A percentile compares a stretch with the other conserved stretches of the same genome.
Evolutionary conservation across 805 yeast genomes (phyloP).

Genomic region (Komagataella pastoris): DNA sequence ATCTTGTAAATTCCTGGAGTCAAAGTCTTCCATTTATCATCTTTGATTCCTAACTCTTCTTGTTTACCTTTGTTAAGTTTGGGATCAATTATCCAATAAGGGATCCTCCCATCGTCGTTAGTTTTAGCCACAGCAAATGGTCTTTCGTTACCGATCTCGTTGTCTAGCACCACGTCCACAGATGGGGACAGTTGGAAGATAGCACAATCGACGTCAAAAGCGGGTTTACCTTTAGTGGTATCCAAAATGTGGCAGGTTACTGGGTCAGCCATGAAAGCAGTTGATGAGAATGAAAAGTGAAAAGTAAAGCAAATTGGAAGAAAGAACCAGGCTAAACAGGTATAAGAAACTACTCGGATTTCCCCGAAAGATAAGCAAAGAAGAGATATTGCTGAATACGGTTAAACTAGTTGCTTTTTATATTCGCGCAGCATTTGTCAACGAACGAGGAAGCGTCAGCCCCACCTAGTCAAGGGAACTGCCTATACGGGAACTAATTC

Average conservation of each 20-base stretch:
- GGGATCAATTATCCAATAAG: constrained; percentile 47
- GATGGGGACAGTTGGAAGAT: constrained; percentile 26
- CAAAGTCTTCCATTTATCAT: constrained; percentile 27
- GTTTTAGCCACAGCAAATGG: constrained; percentile 64
- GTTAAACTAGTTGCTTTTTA: background rate
- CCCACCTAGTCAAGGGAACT: background rate
- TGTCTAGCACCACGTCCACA: constrained; percentile 1
- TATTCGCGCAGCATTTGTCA: background rate
- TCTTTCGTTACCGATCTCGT: constrained; percentile 2
- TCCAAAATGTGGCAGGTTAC: constrained; percentile 86
- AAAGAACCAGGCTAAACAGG: background rate
- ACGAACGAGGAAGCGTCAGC: background rate
- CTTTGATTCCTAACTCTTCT: constrained; percentile 15
- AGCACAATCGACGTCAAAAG: constrained; percentile 58
- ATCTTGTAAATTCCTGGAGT: constrained; percentile 61
- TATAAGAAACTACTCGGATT: background rate
- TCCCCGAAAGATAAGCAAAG: background rate
- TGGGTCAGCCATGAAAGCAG: constrained; percentile 20
- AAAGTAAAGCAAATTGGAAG: background rate
- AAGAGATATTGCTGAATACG: background rate
- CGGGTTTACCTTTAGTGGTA: constrained; percentile 77
- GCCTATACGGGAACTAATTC: background rate
- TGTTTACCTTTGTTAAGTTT: constrained; percentile 9
- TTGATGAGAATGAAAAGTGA: background rate
- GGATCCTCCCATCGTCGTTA: constrained; percentile 70